Percentiles rank a stretch among this genome's conserved stretches.
Evolutionary conservation across 2,329 filamentous ascomycete species (phyloP).

Genomic region (Colletotrichum phormii): DNA sequence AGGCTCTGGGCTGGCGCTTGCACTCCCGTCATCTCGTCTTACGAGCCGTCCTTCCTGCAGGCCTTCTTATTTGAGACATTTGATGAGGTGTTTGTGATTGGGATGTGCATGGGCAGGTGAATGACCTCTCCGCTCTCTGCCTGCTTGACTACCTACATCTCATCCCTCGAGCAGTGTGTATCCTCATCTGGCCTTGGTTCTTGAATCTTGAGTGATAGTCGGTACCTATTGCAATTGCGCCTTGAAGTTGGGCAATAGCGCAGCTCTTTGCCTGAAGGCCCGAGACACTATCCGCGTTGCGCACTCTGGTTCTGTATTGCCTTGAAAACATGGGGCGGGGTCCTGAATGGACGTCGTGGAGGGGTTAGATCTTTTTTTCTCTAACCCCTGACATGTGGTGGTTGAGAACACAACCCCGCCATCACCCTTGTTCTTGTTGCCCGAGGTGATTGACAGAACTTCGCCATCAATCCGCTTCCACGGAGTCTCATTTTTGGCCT

Average conservation of each 20-base stretch:
- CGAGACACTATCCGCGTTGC: neutral
- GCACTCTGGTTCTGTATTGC: neutral
- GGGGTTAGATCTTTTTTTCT: neutral
- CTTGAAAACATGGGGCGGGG: neutral
- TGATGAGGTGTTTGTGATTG: neutral
- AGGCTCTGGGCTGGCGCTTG: neutral
- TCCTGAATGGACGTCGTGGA: neutral
- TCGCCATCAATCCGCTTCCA: neutral
- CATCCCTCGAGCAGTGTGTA: neutral
- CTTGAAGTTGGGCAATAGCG: neutral
- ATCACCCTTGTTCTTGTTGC: neutral
- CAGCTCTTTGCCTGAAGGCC: neutral
- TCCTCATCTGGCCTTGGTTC: neutral
- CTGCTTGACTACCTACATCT: neutral
- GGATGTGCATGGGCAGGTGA: neutral
- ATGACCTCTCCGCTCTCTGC: neutral
- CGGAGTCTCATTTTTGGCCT: conserved; percentile 7
- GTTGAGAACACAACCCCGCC: conserved; percentile 7
- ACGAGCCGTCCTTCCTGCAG: neutral
- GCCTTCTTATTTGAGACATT: neutral
- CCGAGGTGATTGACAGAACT: neutral
- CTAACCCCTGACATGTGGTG: neutral
- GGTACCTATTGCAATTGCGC: too few relatives aligned
- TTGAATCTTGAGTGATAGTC: neutral
- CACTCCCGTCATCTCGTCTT: neutral